These are phyloP conservation scores for Trichosanthes cucumerina DNA, from an alignment of 306 rosid species.

Conservation along the genomic window DNA sequence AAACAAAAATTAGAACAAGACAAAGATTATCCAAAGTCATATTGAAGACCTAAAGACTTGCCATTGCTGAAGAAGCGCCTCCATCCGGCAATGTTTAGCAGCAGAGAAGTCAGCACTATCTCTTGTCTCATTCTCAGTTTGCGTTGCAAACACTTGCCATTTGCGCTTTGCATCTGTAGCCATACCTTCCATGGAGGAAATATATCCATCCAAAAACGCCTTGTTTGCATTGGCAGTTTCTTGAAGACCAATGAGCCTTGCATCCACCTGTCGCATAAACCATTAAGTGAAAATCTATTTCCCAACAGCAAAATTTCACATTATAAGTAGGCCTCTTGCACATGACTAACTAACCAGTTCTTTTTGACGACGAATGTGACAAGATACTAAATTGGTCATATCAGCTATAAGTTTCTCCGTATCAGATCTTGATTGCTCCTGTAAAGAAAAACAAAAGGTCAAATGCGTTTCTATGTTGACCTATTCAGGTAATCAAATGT, in stretches of 20 bases:
- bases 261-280: slow-evolving; percentile 49
- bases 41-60: slow-evolving; percentile 11
- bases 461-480: slow-evolving; percentile 3
- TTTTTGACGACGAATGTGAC: slow-evolving; percentile 62
- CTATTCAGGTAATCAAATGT: background rate
- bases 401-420: slow-evolving; percentile 80
- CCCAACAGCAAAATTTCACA: background rate
- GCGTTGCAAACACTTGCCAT: slow-evolving; percentile 64
- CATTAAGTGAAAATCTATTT: background rate
- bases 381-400: slow-evolving; percentile 58
- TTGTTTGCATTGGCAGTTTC: slow-evolving; percentile 55
- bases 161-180: slow-evolving; percentile 67
- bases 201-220: slow-evolving; percentile 63
- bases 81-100: slow-evolving; percentile 85
- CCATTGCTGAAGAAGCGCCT: slow-evolving; percentile 71
- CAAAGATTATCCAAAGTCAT: background rate
- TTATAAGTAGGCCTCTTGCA: background rate
- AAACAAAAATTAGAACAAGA: background rate
- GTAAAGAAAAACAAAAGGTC: slow-evolving; percentile 17
- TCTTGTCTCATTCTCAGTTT: slow-evolving; percentile 61
- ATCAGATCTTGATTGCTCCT: slow-evolving; percentile 82
- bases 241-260: slow-evolving; percentile 58
- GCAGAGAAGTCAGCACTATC: slow-evolving; percentile 75
- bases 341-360: slow-evolving; percentile 51
- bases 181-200: slow-evolving; percentile 56